These are phyloP conservation scores for Arthrobotrys sinensis DNA, from an alignment of 2,329 filamentous ascomycete species.

Conservation along the genomic window DNA sequence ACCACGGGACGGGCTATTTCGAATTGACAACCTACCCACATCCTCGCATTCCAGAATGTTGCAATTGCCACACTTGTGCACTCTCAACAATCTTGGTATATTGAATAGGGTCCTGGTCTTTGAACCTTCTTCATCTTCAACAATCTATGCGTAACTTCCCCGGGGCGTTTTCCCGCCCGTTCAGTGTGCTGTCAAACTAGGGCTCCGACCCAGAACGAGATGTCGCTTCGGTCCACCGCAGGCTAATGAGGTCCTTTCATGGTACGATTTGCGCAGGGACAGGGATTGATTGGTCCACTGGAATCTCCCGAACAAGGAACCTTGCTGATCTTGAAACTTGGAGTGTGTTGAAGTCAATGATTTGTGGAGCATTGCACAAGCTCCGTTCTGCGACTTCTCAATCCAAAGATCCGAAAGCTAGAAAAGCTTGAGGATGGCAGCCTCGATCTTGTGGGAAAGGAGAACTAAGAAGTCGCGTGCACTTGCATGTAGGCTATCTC, in stretches of 20 bases:
- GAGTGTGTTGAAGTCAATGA: constrained; percentile 6
- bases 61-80: constrained; percentile 3
- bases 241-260: constrained; percentile 27
- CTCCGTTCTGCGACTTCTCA: background rate
- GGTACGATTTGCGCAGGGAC: constrained; percentile 29
- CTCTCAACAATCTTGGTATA: constrained; percentile 17
- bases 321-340: constrained; percentile 26
- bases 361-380: constrained; percentile 22
- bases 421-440: background rate
- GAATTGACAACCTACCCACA: background rate
- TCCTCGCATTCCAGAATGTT: constrained; percentile 28
- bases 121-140: constrained; percentile 27
- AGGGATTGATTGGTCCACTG: constrained; percentile 23
- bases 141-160: constrained; percentile 29
- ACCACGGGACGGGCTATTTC: too few relatives aligned
- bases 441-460: constrained; percentile 22
- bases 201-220: constrained; percentile 17
- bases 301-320: constrained; percentile 12
- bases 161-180: constrained; percentile 23
- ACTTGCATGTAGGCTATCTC: background rate
- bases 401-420: constrained; percentile 12
- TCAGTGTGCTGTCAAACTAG: constrained; percentile 11
- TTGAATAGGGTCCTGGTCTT: constrained; percentile 6
- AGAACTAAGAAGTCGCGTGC: constrained; percentile 9
- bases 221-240: constrained; percentile 27